These are phyloP conservation scores for Kwoniella sp. DNA, from an alignment of 768 basidiomycete genomes.

Conservation along the genomic window DNA sequence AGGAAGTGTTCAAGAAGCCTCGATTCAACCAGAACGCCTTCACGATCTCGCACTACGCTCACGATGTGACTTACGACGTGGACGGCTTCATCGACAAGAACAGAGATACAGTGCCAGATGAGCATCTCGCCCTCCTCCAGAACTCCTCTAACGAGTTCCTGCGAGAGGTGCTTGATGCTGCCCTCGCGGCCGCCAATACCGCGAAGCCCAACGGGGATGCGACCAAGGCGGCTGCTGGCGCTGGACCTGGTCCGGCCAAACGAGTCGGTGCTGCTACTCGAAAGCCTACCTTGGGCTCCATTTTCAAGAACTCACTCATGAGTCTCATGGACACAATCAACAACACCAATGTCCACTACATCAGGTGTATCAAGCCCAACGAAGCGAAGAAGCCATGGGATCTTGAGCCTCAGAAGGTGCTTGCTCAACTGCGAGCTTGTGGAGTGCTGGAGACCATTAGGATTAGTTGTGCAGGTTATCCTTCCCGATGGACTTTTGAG, in stretches of 20 bases:
- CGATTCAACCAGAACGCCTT: conserved; percentile 97
- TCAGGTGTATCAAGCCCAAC: conserved; percentile 98
- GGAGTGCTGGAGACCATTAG: conserved; percentile 98
- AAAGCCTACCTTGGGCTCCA: conserved; percentile 96
- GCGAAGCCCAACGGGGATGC: conserved; percentile 70
- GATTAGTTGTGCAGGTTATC: conserved; percentile 98
- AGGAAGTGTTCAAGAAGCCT: conserved; percentile 93
- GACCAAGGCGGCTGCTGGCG: conserved; percentile 62
- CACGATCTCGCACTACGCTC: conserved; percentile 95
- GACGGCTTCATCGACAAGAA: conserved; percentile 99
- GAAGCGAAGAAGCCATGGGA: conserved; percentile 96
- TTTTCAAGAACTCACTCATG: conserved; percentile 93
- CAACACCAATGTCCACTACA: conserved; percentile 97
- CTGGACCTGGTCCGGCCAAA: conserved; percentile 51
- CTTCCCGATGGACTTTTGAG: conserved; percentile 96
- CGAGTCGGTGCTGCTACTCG: conserved; percentile 59
- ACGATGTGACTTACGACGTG: conserved; percentile 97
- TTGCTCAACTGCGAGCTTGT: conserved; percentile 92
- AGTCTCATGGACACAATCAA: conserved; percentile 96
- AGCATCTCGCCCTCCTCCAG: conserved; percentile 87
- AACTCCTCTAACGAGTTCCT: conserved; percentile 88
- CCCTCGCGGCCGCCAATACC: conserved; percentile 72
- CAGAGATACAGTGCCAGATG: conserved; percentile 96
- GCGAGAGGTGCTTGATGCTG: conserved; percentile 90
- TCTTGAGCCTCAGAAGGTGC: conserved; percentile 90